Evolutionary conservation across 371 early-diverging fungal genomes (phyloP).

Genomic region (Saksenaea oblongispora): DNA sequence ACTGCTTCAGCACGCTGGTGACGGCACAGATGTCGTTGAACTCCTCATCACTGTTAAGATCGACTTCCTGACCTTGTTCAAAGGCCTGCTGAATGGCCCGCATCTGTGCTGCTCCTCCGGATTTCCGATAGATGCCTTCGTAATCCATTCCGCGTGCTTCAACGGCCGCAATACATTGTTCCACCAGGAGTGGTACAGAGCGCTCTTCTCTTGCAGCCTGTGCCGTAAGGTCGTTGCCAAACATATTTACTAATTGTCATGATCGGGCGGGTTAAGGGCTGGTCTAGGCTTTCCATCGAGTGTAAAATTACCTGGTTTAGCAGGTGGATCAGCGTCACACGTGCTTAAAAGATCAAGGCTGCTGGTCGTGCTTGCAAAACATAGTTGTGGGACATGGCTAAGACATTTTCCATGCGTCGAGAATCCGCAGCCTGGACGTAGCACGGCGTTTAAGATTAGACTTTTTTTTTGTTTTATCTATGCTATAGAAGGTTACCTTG

Average conservation of each 20-base stretch:
- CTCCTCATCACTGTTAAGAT: constrained; percentile 39
- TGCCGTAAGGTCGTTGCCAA: constrained; percentile 19
- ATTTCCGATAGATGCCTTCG: constrained; percentile 88
- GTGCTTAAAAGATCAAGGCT: constrained; percentile 6
- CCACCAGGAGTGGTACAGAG: constrained; percentile 68
- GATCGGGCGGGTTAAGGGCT: background rate
- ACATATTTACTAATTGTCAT: constrained; percentile 7
- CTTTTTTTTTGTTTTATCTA: too few species aligned
- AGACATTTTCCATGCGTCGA: constrained; percentile 7
- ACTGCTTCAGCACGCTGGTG: constrained; percentile 88
- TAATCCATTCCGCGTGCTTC: constrained; percentile 57
- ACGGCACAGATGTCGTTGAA: constrained; percentile 61
- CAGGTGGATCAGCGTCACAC: background rate
- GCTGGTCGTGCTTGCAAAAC: constrained; percentile 4
- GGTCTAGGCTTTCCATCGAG: background rate
- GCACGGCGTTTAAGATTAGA: background rate
- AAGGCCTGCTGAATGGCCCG: constrained; percentile 48
- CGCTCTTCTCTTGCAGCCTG: constrained; percentile 12
- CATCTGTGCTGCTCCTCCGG: constrained; percentile 76
- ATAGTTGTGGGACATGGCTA: constrained; percentile 12
- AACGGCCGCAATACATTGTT: constrained; percentile 71
- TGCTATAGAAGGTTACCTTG: constrained; percentile 37
- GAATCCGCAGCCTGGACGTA: constrained; percentile 3
- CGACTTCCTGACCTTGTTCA: constrained; percentile 39
- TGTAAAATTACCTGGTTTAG: background rate